Conservation (phyloP, 1,139 yeast genomes). For the Scheffersomyces quercinus region DNA sequence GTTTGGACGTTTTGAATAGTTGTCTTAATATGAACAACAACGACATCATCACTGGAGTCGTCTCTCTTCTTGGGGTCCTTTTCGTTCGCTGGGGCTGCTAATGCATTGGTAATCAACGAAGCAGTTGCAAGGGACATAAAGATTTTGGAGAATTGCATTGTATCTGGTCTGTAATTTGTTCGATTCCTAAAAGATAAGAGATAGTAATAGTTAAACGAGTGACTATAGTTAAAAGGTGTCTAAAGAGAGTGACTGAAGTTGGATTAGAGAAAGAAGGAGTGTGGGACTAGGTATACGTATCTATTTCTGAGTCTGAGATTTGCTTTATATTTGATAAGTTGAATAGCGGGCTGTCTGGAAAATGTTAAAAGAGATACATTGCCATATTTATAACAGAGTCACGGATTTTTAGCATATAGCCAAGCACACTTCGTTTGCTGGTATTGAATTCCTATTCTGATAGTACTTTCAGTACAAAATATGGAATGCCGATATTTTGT, state of each 20-base stretch:
- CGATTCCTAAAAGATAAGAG: conserved; percentile 8
- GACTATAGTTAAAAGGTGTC: conserved; percentile 5
- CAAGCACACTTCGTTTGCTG: no score
- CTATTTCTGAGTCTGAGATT: background rate
- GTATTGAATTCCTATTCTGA: no score
- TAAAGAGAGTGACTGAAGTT: conserved; percentile 19
- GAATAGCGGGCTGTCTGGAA: conserved; percentile 11
- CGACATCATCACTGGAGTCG: conserved; percentile 26
- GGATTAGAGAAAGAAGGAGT: conserved; percentile 14
- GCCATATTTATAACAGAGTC: no score
- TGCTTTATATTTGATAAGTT: background rate
- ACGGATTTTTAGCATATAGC: no score
- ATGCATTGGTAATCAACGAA: conserved; percentile 21
- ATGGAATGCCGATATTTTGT: no score
- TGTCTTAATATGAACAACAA: conserved; percentile 36
- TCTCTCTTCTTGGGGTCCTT: conserved; percentile 12
- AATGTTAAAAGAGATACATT: conserved; percentile 6
- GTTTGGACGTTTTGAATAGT: conserved; percentile 39
- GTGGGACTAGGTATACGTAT: conserved; percentile 11
- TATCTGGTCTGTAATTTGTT: conserved; percentile 3
- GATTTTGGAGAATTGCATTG: conserved; percentile 37
- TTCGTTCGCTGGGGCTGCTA: conserved; percentile 28
- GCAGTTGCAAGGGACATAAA: conserved; percentile 24
- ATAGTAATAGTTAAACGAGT: conserved; percentile 2
- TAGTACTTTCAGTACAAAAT: no score